Evolutionary conservation across 371 early-diverging fungal genomes (phyloP).

Genomic region (Nosema muscidifuracis): DNA sequence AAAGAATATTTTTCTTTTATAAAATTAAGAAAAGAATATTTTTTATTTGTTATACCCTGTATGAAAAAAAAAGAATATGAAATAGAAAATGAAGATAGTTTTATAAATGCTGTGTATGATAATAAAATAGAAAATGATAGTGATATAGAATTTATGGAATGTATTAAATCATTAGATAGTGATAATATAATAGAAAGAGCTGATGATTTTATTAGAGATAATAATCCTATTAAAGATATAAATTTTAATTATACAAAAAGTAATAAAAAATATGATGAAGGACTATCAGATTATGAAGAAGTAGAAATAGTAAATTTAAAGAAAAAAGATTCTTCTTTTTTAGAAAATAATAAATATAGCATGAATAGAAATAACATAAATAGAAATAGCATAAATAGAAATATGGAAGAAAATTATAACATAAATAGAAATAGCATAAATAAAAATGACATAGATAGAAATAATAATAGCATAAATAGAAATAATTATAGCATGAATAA

Average conservation of each 20-base stretch:
- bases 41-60: background rate
- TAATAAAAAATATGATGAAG: background rate
- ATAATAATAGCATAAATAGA: too few relatives aligned
- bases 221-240: background rate
- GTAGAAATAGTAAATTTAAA: background rate
- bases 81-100: constrained; percentile 26
- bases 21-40: too few relatives aligned
- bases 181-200: constrained; percentile 4
- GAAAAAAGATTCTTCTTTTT: background rate
- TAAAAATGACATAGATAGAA: too few relatives aligned
- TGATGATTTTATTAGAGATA: background rate
- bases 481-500: too few relatives aligned
- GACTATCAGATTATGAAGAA: background rate
- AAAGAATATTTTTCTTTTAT: too few relatives aligned
- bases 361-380: too few relatives aligned
- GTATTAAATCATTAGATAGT: background rate
- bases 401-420: too few relatives aligned
- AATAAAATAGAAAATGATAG: constrained; percentile 1
- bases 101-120: constrained; percentile 23
- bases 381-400: too few relatives aligned
- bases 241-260: background rate
- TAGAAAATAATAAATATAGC: too few relatives aligned
- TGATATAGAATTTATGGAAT: constrained; percentile 24
- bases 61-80: constrained; percentile 21
- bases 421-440: too few relatives aligned